Conservation (phyloP, 768 basidiomycete genomes). For the Tulasnella sp. region DNA sequence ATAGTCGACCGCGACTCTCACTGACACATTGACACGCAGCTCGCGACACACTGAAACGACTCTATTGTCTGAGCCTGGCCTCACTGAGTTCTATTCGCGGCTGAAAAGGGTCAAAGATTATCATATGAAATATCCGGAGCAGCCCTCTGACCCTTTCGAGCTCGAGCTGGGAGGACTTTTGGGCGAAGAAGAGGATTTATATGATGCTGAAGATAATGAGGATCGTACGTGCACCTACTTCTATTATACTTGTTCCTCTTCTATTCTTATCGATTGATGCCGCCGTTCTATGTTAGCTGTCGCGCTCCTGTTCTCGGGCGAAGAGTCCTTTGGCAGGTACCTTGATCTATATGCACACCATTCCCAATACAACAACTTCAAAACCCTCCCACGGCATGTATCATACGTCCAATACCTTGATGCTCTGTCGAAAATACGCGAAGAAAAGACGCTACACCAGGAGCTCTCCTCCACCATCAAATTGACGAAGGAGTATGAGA, state of each 20-base stretch:
- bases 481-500: conserved; percentile 65
- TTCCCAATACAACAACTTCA: conserved; percentile 79
- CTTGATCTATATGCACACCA: conserved; percentile 88
- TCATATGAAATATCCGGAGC: conserved; percentile 91
- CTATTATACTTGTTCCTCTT: not conserved
- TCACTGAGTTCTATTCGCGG: conserved; percentile 92
- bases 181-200: conserved; percentile 63
- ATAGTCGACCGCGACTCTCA: not conserved
- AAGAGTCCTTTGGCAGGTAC: conserved; percentile 91
- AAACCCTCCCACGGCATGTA: conserved; percentile 69
- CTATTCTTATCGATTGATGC: too few species aligned
- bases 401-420: conserved; percentile 93
- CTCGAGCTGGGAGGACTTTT: conserved; percentile 72
- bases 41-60: conserved; percentile 10
- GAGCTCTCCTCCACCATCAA: conserved; percentile 62
- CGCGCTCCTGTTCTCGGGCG: conserved; percentile 84
- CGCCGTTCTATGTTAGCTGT: conserved; percentile 39
- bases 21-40: not conserved
- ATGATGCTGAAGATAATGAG: conserved; percentile 57
- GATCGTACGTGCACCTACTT: conserved; percentile 55
- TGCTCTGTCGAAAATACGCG: conserved; percentile 55
- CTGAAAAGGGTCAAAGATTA: conserved; percentile 94
- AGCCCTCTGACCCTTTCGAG: conserved; percentile 69
- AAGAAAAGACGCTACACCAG: conserved; percentile 45
- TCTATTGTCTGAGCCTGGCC: conserved; percentile 32